Evolutionary conservation across 2,329 filamentous ascomycete species (phyloP).

Genomic region (Elsinoe arachidis): DNA sequence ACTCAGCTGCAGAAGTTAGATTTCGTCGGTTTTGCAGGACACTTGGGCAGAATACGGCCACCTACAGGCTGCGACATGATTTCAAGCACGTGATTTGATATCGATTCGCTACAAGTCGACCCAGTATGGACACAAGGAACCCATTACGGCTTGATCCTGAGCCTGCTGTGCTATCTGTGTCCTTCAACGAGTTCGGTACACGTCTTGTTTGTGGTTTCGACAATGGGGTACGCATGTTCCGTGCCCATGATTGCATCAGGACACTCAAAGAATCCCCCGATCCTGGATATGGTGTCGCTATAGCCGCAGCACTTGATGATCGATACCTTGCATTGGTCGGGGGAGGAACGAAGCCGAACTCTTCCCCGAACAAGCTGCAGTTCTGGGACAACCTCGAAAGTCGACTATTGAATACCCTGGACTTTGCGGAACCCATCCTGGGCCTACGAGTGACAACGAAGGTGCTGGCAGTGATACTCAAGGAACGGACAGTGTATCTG

Average conservation of each 20-base stretch:
- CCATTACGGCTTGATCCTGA: slow-evolving; percentile 70
- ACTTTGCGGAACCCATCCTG: slow-evolving; percentile 70
- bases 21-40: too few species aligned
- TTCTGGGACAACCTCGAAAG: slow-evolving; percentile 87
- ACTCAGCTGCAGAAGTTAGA: too few species aligned
- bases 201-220: slow-evolving; percentile 84
- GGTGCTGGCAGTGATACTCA: slow-evolving; percentile 67
- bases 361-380: slow-evolving; percentile 79
- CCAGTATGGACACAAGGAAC: slow-evolving; percentile 78
- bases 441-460: slow-evolving; percentile 69
- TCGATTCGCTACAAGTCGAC: background rate
- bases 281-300: slow-evolving; percentile 20
- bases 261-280: slow-evolving; percentile 21
- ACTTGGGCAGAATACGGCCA: background rate
- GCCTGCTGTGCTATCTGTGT: slow-evolving; percentile 68
- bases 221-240: slow-evolving; percentile 59
- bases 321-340: slow-evolving; percentile 77
- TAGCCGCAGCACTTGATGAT: slow-evolving; percentile 28
- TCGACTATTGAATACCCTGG: slow-evolving; percentile 65
- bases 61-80: background rate
- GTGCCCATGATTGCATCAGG: slow-evolving; percentile 29
- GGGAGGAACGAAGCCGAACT: slow-evolving; percentile 76
- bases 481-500: slow-evolving; percentile 24
- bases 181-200: slow-evolving; percentile 77
- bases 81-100: background rate